Evolutionary conservation across 2,329 filamentous ascomycete genomes (phyloP).

Genomic region (Alternaria triticina): DNA sequence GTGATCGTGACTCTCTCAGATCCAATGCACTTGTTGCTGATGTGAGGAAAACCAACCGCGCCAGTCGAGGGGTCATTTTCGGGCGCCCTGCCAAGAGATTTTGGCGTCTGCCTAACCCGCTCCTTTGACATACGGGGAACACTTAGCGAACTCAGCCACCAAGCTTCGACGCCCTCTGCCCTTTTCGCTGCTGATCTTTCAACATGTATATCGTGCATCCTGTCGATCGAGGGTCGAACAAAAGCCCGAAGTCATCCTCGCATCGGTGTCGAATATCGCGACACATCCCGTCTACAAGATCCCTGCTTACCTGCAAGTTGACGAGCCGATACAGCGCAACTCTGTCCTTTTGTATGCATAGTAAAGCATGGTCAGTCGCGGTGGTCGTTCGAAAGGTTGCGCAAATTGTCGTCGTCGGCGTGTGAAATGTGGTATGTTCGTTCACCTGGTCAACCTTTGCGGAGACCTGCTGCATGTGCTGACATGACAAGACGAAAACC

Average conservation of each 20-base stretch:
- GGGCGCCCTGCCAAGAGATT: background rate
- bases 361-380: slow-evolving; percentile 32
- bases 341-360: background rate
- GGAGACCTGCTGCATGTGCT: background rate
- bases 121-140: background rate
- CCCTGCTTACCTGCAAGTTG: background rate
- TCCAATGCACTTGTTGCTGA: background rate
- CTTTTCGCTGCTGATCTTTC: background rate
- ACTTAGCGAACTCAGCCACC: background rate
- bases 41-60: background rate
- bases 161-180: background rate
- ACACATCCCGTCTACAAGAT: background rate
- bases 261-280: background rate
- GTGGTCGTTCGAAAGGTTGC: slow-evolving; percentile 39
- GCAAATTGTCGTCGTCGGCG: slow-evolving; percentile 33
- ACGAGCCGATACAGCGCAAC: background rate
- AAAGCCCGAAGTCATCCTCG: background rate
- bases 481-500: slow-evolving; percentile 28
- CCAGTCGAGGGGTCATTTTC: background rate
- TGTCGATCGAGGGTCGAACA: background rate
- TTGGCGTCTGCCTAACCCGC: background rate
- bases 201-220: background rate
- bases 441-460: background rate
- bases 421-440: slow-evolving; percentile 37
- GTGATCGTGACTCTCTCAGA: background rate